Percentiles rank a stretch among this genome's conserved stretches.
Conservation (phyloP, 2,329 filamentous ascomycete genomes). For the Neopestalotiopsis clavispora region DNA sequence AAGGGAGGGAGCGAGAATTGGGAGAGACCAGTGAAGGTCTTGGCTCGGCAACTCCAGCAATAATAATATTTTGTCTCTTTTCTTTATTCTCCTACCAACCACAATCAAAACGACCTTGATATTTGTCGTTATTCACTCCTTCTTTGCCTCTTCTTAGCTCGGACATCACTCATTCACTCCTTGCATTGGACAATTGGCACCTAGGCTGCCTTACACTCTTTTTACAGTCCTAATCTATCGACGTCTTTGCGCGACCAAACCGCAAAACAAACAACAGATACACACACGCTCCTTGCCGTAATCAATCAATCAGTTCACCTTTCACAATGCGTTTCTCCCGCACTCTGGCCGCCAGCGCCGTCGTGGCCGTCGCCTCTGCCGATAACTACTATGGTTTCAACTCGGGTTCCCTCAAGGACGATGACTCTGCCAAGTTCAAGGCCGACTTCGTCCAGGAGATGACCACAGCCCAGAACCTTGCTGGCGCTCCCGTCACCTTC, state of each 20-base stretch:
- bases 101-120: background rate
- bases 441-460: constrained; percentile 54
- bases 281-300: constrained; percentile 10
- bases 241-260: background rate
- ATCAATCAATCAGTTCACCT: background rate
- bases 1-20: background rate
- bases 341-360: constrained; percentile 42
- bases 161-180: background rate
- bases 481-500: constrained; percentile 57
- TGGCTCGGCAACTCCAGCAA: background rate
- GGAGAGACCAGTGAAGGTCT: background rate
- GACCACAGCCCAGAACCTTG: constrained; percentile 44
- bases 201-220: constrained; percentile 6
- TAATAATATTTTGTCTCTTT: no score
- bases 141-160: no score
- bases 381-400: constrained; percentile 60
- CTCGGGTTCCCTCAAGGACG: constrained; percentile 51
- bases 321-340: constrained; percentile 47
- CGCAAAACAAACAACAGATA: background rate
- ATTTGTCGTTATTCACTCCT: background rate
- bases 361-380: constrained; percentile 31
- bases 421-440: constrained; percentile 58
- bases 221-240: background rate
- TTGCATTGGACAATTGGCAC: constrained; percentile 7
- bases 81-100: background rate